Base-by-base conservation (phyloP, 2,329 filamentous ascomycete genomes). In the Acephala macrosclerotiorum region DNA sequence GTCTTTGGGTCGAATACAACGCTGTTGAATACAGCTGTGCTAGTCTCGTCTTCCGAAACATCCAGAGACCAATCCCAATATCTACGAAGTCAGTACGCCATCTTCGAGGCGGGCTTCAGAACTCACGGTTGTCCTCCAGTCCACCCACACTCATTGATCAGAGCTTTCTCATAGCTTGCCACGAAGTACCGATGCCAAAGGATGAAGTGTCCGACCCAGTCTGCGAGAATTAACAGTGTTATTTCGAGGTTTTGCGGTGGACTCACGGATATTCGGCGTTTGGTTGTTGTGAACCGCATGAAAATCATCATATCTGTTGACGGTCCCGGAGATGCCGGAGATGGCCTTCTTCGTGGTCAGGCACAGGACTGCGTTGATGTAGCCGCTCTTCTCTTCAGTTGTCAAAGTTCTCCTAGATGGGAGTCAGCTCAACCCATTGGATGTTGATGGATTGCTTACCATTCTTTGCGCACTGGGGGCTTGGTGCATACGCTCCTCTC, bases 271-370 rank as follows among this genome's bases (percentile, higher is more conserved):
- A 42, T 42, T 42, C 12, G 38, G 38, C 4, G 38, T 42, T n/a
- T 42, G 38, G 38, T 42, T 42, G 38, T 42, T 42, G 38, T 42
- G 38, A n/a, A 42, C 38, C 18, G 38, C 38, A 42, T 42, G 38
- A 42, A 42, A 42, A 42, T 42, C 38, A n/a, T 42, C 38, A 42
- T 6, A 42, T 42, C 38, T 42, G 38, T 42, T 42, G 12, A 42
- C 3, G 12, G 38, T 42, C 14, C 38, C 38, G 12, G 12, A 16
- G 38, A 42, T 42, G 12, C 38, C 38, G 3, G 38, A 42, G 12
- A 42, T 42, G 38, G 38, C 38, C 4, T 42, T 42, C 38, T n/a
- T 42, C 18, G 5, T n/a, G 3, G 38, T 42, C 38, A 42, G 18
- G 38, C 38, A 42, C 38, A 42, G 38, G 14, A 42, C 38, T 6